A percentile compares a stretch with the other conserved stretches of the same genome.
phyloP scores from a whole-genome alignment of 257 asterid species.

The Solanum okadae region DNA sequence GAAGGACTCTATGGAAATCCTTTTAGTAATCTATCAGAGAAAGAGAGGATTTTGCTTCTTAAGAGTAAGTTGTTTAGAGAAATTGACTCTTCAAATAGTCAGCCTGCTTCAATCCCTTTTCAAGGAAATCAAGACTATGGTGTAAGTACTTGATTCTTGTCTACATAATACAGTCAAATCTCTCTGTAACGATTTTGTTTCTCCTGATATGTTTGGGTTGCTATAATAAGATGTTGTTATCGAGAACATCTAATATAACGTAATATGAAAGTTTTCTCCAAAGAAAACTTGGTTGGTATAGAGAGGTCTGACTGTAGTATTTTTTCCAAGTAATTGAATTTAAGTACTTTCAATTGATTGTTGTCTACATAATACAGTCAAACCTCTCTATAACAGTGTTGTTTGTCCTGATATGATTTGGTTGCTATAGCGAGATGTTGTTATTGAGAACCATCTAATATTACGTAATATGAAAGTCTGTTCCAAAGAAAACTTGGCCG shows the following conservation, averaged over 20 bases:
- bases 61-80: conserved; percentile 58
- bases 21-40: conserved; percentile 37
- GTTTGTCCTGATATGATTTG: background rate
- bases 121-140: conserved; percentile 28
- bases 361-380: background rate
- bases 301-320: too few species aligned
- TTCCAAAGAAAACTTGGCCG: background rate
- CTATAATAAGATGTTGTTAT: background rate
- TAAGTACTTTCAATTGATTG: conserved; percentile 16
- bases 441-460: background rate
- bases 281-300: background rate
- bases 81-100: background rate
- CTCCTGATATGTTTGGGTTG: background rate
- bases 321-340: background rate
- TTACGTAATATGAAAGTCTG: background rate
- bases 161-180: background rate
- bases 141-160: conserved; percentile 26
- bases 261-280: background rate
- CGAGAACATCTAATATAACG: background rate
- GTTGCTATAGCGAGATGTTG: background rate
- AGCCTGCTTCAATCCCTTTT: conserved; percentile 14
- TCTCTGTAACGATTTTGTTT: background rate
- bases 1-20: conserved; percentile 30
- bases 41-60: conserved; percentile 38
- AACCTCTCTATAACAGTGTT: background rate